Conservation (phyloP, 495 filamentous ascomycete genomes). For the Penicillium verhagenii region DNA sequence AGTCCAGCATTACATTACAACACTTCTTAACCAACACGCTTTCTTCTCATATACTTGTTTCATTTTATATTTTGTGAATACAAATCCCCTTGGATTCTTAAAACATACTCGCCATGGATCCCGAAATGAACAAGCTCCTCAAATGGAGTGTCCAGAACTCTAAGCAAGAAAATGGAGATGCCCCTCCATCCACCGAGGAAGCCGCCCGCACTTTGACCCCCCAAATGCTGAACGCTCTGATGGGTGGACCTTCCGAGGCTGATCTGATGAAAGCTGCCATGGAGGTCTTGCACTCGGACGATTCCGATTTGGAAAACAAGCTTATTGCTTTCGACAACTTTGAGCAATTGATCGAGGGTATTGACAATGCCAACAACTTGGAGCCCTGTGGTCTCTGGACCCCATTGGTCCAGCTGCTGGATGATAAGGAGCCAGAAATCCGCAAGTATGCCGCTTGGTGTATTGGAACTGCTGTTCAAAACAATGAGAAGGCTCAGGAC, state of each 20-base stretch:
- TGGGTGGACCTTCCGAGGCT: conserved; percentile 81
- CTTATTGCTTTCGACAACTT: conserved; percentile 94
- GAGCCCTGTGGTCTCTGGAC: conserved; percentile 75
- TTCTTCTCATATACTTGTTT: no score
- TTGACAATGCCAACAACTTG: conserved; percentile 96
- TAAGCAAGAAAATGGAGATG: conserved; percentile 30
- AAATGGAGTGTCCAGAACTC: conserved; percentile 93
- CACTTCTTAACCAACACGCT: no score
- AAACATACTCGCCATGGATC: conserved; percentile 33
- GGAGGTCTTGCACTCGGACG: conserved; percentile 61
- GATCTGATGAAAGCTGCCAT: conserved; percentile 86
- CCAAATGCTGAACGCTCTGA: conserved; percentile 66
- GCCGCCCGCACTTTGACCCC: conserved; percentile 53
- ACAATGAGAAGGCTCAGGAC: conserved; percentile 83
- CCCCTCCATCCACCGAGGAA: conserved; percentile 36
- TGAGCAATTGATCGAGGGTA: conserved; percentile 82
- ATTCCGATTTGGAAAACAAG: conserved; percentile 71
- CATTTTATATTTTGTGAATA: no score
- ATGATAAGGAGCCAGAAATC: conserved; percentile 66
- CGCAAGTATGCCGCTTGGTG: conserved; percentile 88
- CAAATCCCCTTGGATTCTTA: no score
- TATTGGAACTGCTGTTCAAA: conserved; percentile 90
- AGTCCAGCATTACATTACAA: no score
- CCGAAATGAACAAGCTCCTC: conserved; percentile 73
- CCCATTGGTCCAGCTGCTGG: conserved; percentile 67